These are phyloP conservation scores for Metarhizium robertsii DNA, from an alignment of 2,329 filamentous ascomycete genomes.

Conservation along the genomic window DNA sequence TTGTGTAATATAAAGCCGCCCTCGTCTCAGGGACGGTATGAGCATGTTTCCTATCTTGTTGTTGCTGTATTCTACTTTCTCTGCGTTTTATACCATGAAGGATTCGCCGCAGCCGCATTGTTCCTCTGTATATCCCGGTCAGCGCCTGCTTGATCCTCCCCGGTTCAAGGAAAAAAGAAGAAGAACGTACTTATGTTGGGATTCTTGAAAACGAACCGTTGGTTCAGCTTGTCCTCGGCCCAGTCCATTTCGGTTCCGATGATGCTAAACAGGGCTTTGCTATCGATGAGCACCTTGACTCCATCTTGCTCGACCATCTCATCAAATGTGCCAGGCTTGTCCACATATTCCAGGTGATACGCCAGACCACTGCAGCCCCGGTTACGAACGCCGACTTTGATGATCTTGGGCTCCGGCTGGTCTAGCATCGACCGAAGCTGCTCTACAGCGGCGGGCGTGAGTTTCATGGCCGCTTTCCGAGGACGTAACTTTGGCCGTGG, in stretches of 20 bases:
- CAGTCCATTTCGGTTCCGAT: constrained; percentile 99
- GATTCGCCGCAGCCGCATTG: constrained; percentile 95
- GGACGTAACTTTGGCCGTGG: constrained; percentile 37
- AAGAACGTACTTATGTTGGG: constrained; percentile 90
- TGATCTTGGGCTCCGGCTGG: constrained; percentile 82
- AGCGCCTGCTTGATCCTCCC: constrained; percentile 18
- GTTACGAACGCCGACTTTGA: constrained; percentile 90
- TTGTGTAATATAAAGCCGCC: background rate
- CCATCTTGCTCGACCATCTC: constrained; percentile 93
- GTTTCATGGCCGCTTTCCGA: constrained; percentile 83
- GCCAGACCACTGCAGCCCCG: constrained; percentile 87
- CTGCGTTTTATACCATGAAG: constrained; percentile 61
- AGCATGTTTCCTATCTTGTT: background rate
- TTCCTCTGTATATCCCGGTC: constrained; percentile 55
- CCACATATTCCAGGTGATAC: constrained; percentile 91
- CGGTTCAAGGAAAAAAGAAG: constrained; percentile 6
- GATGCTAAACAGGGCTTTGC: constrained; percentile 94
- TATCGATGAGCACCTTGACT: constrained; percentile 91
- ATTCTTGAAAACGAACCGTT: constrained; percentile 90
- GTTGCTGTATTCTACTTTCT: background rate
- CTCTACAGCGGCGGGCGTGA: constrained; percentile 70
- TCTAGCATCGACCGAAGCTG: constrained; percentile 71
- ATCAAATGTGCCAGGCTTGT: constrained; percentile 80
- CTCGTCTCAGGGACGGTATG: background rate
- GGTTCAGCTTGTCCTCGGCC: constrained; percentile 89